Evolutionary conservation across 2,329 filamentous ascomycete genomes (phyloP).

Genomic region (Keithomyces neogunnii): DNA sequence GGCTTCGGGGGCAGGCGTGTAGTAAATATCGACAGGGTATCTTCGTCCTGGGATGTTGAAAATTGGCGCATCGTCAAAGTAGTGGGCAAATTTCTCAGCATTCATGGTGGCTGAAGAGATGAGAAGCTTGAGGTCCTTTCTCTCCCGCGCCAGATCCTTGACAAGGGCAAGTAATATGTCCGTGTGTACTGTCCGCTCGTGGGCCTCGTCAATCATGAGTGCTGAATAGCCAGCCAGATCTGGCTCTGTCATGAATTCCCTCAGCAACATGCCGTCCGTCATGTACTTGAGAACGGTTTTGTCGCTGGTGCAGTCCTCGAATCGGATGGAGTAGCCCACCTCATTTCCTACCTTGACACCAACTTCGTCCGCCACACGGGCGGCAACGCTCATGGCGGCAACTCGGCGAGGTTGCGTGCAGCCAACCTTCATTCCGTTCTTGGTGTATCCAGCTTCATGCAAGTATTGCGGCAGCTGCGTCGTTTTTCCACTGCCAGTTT

Average conservation of each 20-base stretch:
- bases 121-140: slow-evolving; percentile 80
- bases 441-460: slow-evolving; percentile 83
- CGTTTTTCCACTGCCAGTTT: slow-evolving; percentile 92
- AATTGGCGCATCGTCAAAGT: slow-evolving; percentile 87
- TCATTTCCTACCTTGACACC: slow-evolving; percentile 83
- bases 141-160: slow-evolving; percentile 76
- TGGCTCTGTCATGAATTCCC: slow-evolving; percentile 84
- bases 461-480: slow-evolving; percentile 93
- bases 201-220: slow-evolving; percentile 95
- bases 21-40: slow-evolving; percentile 87
- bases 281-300: slow-evolving; percentile 93
- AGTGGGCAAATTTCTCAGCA: slow-evolving; percentile 81
- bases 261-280: slow-evolving; percentile 91
- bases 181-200: slow-evolving; percentile 85
- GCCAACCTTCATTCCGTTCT: slow-evolving; percentile 74
- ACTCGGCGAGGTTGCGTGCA: slow-evolving; percentile 94
- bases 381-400: slow-evolving; percentile 95
- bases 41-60: slow-evolving; percentile 89
- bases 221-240: slow-evolving; percentile 75
- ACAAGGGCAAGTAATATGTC: slow-evolving; percentile 83
- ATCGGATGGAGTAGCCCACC: slow-evolving; percentile 90
- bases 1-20: slow-evolving; percentile 81
- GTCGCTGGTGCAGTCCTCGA: slow-evolving; percentile 85
- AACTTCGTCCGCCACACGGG: slow-evolving; percentile 90
- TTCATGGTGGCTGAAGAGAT: slow-evolving; percentile 95